Evolutionary conservation across 2,329 filamentous ascomycete genomes (phyloP).

Genomic region (Aspergillus alliaceus): DNA sequence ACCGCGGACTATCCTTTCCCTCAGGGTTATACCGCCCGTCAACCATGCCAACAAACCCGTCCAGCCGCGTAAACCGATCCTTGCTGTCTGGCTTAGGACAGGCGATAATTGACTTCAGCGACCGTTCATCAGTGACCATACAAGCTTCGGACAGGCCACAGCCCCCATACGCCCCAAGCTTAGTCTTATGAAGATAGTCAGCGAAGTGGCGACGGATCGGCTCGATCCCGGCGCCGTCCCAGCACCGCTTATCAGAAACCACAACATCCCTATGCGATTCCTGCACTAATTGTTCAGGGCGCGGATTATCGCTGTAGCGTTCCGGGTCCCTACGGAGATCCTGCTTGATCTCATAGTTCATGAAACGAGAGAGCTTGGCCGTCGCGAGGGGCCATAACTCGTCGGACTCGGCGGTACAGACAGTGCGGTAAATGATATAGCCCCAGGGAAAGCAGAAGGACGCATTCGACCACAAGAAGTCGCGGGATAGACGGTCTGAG

Average conservation of each 20-base stretch:
- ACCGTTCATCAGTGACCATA: constrained; percentile 16
- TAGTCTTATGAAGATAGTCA: neutral
- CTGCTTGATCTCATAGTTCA: constrained; percentile 9
- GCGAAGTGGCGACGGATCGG: constrained; percentile 6
- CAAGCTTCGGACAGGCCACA: neutral
- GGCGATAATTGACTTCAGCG: neutral
- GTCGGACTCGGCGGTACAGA: constrained; percentile 24
- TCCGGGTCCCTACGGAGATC: neutral
- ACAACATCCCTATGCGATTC: constrained; percentile 6
- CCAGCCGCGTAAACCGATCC: neutral
- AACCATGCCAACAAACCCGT: neutral
- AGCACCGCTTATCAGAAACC: constrained; percentile 3
- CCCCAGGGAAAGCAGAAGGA: constrained; percentile 12
- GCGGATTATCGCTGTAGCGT: neutral
- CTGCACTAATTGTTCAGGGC: constrained; percentile 3
- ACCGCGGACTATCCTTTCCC: neutral
- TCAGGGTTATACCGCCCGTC: neutral
- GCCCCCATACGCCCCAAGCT: neutral
- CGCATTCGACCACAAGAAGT: neutral
- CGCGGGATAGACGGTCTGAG: neutral
- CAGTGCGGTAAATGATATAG: constrained; percentile 22
- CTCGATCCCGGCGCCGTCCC: constrained; percentile 4
- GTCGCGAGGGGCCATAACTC: constrained; percentile 13
- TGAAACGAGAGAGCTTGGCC: constrained; percentile 15
- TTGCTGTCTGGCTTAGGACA: neutral